Evolutionary conservation across 1,284 basidiomycete genomes (phyloP).

Genomic region (Schizopora paradoxa): DNA sequence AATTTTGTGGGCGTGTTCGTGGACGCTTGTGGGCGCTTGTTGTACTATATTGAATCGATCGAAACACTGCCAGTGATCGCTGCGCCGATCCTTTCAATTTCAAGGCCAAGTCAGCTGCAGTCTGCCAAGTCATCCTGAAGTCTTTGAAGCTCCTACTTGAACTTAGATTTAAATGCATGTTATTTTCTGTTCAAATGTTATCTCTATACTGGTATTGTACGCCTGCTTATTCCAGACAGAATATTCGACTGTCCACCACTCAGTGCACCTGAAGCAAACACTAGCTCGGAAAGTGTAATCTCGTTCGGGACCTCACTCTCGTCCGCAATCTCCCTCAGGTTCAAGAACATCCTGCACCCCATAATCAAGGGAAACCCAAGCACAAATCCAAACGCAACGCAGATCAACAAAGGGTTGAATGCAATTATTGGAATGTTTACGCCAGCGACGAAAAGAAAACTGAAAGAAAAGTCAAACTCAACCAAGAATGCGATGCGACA

Average conservation of each 20-base stretch:
- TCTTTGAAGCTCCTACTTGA: neutral
- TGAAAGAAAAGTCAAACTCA: neutral
- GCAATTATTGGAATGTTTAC: slow-evolving; percentile 4
- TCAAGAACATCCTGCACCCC: slow-evolving; percentile 8
- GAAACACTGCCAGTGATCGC: too few species aligned
- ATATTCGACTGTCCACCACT: too few species aligned
- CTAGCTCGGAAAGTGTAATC: neutral
- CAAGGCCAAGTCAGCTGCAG: too few species aligned
- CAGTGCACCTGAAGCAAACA: slow-evolving; percentile 5
- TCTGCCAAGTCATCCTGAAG: neutral
- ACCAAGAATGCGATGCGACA: neutral
- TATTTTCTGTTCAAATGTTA: too few species aligned
- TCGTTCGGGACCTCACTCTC: neutral
- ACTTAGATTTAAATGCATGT: too few species aligned
- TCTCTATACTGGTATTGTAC: too few species aligned
- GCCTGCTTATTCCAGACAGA: too few species aligned
- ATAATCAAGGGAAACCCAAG: slow-evolving; percentile 12
- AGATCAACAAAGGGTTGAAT: neutral
- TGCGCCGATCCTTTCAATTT: too few species aligned
- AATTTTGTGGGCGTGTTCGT: too few species aligned
- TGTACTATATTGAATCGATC: too few species aligned
- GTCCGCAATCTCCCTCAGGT: slow-evolving; percentile 9
- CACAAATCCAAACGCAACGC: slow-evolving; percentile 5
- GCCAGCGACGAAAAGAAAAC: slow-evolving; percentile 2
- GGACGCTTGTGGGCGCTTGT: too few species aligned